phyloP scores from a whole-genome alignment of 2,329 filamentous ascomycete genomes.

The Botrytis fabae region DNA sequence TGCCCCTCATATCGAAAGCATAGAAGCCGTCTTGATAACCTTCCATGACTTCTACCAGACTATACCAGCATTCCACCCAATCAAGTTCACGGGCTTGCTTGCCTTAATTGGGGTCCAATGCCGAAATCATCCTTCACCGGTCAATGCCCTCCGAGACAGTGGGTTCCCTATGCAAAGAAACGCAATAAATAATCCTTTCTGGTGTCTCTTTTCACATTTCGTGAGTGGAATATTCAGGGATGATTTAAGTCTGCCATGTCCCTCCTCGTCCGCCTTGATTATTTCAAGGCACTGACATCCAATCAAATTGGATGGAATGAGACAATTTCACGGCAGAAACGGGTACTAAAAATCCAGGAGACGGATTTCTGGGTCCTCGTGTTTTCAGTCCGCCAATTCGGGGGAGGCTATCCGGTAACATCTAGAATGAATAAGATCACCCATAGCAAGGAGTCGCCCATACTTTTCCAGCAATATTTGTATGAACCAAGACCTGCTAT shows the following conservation, averaged over 20 bases:
- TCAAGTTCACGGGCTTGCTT: not conserved
- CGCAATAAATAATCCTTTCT: not conserved
- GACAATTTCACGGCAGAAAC: conserved; percentile 19
- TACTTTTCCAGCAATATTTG: conserved; percentile 4
- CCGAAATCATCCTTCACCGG: conserved; percentile 20
- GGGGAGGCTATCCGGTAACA: conserved; percentile 23
- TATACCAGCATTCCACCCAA: conserved; percentile 8
- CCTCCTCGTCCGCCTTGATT: conserved; percentile 20
- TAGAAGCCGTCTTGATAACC: conserved; percentile 17
- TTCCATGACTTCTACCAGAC: conserved; percentile 21
- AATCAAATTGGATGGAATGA: conserved; percentile 14
- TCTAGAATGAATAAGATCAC: conserved; percentile 21
- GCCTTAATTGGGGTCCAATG: conserved; percentile 10
- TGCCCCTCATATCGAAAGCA: conserved; percentile 18
- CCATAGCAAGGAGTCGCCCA: conserved; percentile 14
- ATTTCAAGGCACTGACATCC: not conserved
- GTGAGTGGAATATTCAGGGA: conserved; percentile 22
- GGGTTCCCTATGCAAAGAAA: conserved; percentile 4
- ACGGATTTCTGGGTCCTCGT: conserved; percentile 21
- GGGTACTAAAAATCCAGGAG: conserved; percentile 21
- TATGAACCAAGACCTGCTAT: conserved; percentile 2
- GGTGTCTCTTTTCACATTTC: conserved; percentile 6
- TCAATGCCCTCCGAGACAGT: conserved; percentile 22
- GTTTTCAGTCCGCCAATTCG: conserved; percentile 20
- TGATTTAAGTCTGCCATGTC: conserved; percentile 13